A percentile compares a stretch with the other conserved stretches of the same genome.
Evolutionary conservation across 352 stramenopile genomes (phyloP).

Genomic region (Pythium grandisporangium): DNA sequence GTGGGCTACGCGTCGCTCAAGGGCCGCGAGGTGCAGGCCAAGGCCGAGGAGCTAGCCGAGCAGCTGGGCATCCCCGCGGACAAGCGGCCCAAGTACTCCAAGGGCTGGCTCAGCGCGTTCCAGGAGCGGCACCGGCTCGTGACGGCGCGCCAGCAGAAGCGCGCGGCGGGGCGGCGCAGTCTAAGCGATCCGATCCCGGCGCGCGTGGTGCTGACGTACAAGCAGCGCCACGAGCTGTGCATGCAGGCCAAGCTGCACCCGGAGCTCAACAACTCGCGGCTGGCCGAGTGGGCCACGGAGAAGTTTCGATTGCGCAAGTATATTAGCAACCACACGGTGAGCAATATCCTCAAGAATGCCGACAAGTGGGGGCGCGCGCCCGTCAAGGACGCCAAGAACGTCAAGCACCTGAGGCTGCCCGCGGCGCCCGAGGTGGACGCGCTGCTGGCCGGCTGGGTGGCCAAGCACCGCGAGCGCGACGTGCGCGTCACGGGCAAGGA

Average conservation of each 20-base stretch:
- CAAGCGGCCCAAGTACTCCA: slow-evolving; percentile 15
- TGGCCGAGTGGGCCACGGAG: slow-evolving; percentile 10
- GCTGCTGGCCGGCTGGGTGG: slow-evolving; percentile 9
- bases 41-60: slow-evolving; percentile 10
- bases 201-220: slow-evolving; percentile 15
- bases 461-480: slow-evolving; percentile 5
- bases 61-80: not conserved
- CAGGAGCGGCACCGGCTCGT: slow-evolving; percentile 14
- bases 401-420: slow-evolving; percentile 6
- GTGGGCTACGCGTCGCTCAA: slow-evolving; percentile 3
- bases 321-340: slow-evolving; percentile 13
- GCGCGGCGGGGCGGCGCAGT: slow-evolving; percentile 2
- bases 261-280: slow-evolving; percentile 10
- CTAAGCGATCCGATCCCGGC: slow-evolving; percentile 15
- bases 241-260: slow-evolving; percentile 5
- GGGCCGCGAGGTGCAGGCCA: slow-evolving; percentile 9
- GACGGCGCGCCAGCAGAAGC: not conserved
- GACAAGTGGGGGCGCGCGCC: slow-evolving; percentile 11
- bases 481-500: slow-evolving; percentile 8
- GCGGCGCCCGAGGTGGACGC: slow-evolving; percentile 6
- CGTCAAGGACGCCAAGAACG: slow-evolving; percentile 6
- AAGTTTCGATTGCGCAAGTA: slow-evolving; percentile 19
- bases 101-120: slow-evolving; percentile 14
- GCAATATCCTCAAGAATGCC: slow-evolving; percentile 9
- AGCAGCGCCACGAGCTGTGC: slow-evolving; percentile 12